Evolutionary conservation across 2,329 filamentous ascomycete species (phyloP).

Genomic region (Pestalotiopsis fici): DNA sequence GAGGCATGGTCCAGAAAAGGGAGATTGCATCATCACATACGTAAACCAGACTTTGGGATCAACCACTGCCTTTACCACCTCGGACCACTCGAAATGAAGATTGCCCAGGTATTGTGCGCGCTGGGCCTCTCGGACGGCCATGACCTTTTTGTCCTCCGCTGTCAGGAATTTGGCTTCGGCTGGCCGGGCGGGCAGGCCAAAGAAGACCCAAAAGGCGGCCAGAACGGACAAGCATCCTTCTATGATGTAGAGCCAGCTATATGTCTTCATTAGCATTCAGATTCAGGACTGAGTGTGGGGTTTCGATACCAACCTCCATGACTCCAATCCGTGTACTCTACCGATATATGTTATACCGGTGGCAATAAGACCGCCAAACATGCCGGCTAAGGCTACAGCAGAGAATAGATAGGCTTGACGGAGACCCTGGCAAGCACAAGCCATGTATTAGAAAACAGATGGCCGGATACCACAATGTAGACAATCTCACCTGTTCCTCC

Average conservation of each 20-base stretch:
- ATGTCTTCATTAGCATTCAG: background rate
- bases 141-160: constrained; percentile 43
- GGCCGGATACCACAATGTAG: too few relatives aligned
- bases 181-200: constrained; percentile 59
- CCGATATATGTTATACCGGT: constrained; percentile 67
- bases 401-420: constrained; percentile 66
- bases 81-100: constrained; percentile 40
- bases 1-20: background rate
- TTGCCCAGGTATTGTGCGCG: constrained; percentile 27
- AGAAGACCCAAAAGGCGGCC: constrained; percentile 55
- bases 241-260: constrained; percentile 51
- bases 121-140: constrained; percentile 45
- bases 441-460: too few relatives aligned
- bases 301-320: constrained; percentile 58
- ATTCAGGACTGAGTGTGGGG: background rate
- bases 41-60: constrained; percentile 62
- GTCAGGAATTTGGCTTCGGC: constrained; percentile 60
- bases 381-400: constrained; percentile 61
- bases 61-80: constrained; percentile 54
- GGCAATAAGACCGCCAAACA: constrained; percentile 65
- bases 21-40: background rate
- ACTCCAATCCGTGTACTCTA: constrained; percentile 54
- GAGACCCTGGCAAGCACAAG: constrained; percentile 37
- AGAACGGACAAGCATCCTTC: constrained; percentile 58
- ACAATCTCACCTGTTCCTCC: constrained; percentile 43